These are phyloP conservation scores for Porodaedalea pini DNA, from an alignment of 1,284 basidiomycete species.

Conservation along the genomic window DNA sequence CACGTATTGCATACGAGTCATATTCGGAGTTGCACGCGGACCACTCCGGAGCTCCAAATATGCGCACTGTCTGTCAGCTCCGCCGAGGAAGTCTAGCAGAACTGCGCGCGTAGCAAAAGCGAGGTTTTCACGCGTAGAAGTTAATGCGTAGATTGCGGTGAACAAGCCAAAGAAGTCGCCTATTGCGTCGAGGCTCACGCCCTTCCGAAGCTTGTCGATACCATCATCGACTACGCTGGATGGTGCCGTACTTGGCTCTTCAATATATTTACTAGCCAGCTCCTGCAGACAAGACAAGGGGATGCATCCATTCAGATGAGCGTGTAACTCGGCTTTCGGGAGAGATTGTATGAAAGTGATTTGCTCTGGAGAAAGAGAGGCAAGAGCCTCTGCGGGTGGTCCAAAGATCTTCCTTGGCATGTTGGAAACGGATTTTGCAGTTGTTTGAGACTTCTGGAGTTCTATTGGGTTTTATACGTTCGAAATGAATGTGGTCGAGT, in stretches of 20 bases:
- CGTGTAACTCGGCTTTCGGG: conserved; percentile 79
- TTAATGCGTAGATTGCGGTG: conserved; percentile 73
- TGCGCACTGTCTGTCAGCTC: conserved; percentile 47
- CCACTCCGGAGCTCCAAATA: conserved; percentile 77
- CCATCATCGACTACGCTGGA: conserved; percentile 35
- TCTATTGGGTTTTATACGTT: no score
- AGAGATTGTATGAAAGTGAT: conserved; percentile 54
- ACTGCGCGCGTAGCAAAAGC: conserved; percentile 57
- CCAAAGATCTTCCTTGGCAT: conserved; percentile 15
- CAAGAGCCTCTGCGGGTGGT: conserved; percentile 16
- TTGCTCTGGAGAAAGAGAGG: conserved; percentile 47
- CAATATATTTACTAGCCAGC: conserved; percentile 50
- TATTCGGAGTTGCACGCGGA: conserved; percentile 51
- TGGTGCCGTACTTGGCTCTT: conserved; percentile 13
- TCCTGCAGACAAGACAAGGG: conserved; percentile 61
- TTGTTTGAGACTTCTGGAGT: not conserved
- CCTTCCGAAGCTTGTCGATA: conserved; percentile 48
- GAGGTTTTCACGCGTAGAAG: conserved; percentile 53
- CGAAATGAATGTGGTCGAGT: not conserved
- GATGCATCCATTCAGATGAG: conserved; percentile 80
- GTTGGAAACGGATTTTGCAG: not conserved
- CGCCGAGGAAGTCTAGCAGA: conserved; percentile 55
- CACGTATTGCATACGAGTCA: conserved; percentile 59
- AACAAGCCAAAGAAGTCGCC: conserved; percentile 73
- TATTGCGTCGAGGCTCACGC: conserved; percentile 51